Percentiles rank a stretch among this genome's conserved stretches.
phyloP scores from a whole-genome alignment of 2,329 filamentous ascomycete species.

The Botrytis sinoallii region DNA sequence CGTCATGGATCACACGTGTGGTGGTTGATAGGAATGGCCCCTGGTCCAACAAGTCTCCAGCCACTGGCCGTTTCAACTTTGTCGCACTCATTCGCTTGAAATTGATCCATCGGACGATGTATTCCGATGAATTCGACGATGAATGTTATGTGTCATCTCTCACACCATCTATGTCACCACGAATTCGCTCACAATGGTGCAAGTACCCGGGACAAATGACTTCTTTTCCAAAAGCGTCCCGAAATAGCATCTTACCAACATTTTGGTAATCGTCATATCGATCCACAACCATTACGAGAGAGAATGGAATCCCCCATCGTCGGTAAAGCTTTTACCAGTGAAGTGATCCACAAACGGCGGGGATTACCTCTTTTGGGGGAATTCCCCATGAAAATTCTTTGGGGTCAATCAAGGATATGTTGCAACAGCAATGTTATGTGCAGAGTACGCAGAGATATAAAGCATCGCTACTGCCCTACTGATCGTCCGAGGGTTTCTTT shows the following conservation, averaged over 20 bases:
- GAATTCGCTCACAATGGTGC: neutral
- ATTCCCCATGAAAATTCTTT: neutral
- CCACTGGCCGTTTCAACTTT: neutral
- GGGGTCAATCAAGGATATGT: neutral
- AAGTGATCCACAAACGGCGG: neutral
- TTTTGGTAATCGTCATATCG: neutral
- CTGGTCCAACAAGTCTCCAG: neutral
- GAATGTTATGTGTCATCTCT: neutral
- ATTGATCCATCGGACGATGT: neutral
- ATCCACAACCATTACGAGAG: neutral
- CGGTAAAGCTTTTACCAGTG: constrained; percentile 5
- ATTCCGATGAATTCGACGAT: neutral
- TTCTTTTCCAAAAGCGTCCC: neutral
- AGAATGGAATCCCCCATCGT: neutral
- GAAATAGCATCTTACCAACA: neutral
- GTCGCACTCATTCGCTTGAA: neutral
- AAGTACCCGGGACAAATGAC: constrained; percentile 3
- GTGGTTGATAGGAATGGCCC: neutral
- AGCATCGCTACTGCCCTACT: neutral
- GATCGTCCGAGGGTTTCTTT: neutral
- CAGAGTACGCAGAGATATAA: neutral
- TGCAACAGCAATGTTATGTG: neutral
- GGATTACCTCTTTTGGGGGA: neutral
- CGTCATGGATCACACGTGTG: neutral
- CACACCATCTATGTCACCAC: neutral